Percentiles rank a stretch among this genome's conserved stretches.
These are phyloP conservation scores for Coemansia guatemalensis DNA, from an alignment of 192 early-diverging fungal genomes.

Conservation along the genomic window DNA sequence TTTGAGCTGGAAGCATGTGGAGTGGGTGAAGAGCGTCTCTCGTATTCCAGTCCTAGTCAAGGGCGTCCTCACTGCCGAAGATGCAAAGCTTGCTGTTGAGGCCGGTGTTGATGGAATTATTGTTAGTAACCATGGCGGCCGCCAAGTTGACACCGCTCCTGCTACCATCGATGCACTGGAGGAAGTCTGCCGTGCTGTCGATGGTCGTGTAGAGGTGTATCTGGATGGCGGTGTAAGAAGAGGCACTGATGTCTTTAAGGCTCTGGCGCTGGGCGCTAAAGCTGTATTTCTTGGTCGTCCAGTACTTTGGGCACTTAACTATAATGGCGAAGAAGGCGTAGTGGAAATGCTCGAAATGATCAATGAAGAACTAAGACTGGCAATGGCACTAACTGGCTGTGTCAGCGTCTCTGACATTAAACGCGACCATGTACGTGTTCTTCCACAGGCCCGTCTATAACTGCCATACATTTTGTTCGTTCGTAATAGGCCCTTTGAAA, in stretches of 20 bases:
- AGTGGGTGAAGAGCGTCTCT: constrained; percentile 80
- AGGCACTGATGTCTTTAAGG: constrained; percentile 93
- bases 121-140: constrained; percentile 94
- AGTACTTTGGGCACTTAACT: constrained; percentile 73
- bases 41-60: constrained; percentile 85
- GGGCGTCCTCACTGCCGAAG: constrained; percentile 87
- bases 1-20: constrained; percentile 76
- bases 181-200: constrained; percentile 72
- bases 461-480: background rate
- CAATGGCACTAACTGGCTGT: constrained; percentile 74
- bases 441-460: constrained; percentile 6
- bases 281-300: constrained; percentile 65
- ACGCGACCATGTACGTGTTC: constrained; percentile 26
- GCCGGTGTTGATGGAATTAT: constrained; percentile 81
- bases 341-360: constrained; percentile 74
- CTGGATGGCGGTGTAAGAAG: constrained; percentile 92
- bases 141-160: constrained; percentile 83
- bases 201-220: constrained; percentile 71
- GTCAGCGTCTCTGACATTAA: constrained; percentile 23
- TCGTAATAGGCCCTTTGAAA: background rate
- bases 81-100: constrained; percentile 79
- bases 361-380: constrained; percentile 81
- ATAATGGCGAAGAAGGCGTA: constrained; percentile 88
- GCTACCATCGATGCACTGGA: constrained; percentile 84
- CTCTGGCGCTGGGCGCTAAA: constrained; percentile 87